A percentile compares a stretch with the other conserved stretches of the same genome.
Evolutionary conservation across 1,284 basidiomycete genomes (phyloP).

Genomic region (Anthracocystis setariae): DNA sequence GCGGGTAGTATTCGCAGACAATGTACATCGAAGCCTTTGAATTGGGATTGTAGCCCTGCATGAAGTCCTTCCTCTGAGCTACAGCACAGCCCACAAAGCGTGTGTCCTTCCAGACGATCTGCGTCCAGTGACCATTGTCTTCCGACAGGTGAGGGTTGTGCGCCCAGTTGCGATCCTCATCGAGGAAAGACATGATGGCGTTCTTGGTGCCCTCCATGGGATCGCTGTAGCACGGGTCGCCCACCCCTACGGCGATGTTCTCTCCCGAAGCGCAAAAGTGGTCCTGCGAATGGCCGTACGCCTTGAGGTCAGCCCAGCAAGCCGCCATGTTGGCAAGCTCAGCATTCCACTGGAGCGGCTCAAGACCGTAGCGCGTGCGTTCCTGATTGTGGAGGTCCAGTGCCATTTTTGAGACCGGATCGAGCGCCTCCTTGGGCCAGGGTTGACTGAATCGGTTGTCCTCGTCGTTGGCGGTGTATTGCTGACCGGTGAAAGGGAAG

Average conservation of each 20-base stretch:
- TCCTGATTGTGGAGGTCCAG: conserved; percentile 46
- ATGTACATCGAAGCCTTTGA: conserved; percentile 25
- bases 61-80: conserved; percentile 29
- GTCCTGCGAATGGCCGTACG: conserved; percentile 48
- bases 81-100: conserved; percentile 33
- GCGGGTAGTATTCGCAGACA: conserved; percentile 47
- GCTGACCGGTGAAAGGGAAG: conserved; percentile 28
- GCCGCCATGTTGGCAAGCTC: conserved; percentile 52
- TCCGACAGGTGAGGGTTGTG: conserved; percentile 10
- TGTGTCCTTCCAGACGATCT: conserved; percentile 42
- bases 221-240: conserved; percentile 38
- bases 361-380: conserved; percentile 27
- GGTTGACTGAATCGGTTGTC: conserved; percentile 23
- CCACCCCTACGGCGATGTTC: conserved; percentile 43
- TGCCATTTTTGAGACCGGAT: conserved; percentile 20
- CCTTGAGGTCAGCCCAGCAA: conserved; percentile 51
- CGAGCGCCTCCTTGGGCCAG: conserved; percentile 19
- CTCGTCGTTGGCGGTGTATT: conserved; percentile 15
- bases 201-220: conserved; percentile 39
- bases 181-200: conserved; percentile 41
- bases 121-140: conserved; percentile 34
- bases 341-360: conserved; percentile 33
- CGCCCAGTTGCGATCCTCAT: conserved; percentile 47
- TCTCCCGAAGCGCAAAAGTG: conserved; percentile 44
- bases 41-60: conserved; percentile 11